These are phyloP conservation scores for Tricholoma hemisulphureum DNA, from an alignment of 768 basidiomycete species.

Conservation along the genomic window DNA sequence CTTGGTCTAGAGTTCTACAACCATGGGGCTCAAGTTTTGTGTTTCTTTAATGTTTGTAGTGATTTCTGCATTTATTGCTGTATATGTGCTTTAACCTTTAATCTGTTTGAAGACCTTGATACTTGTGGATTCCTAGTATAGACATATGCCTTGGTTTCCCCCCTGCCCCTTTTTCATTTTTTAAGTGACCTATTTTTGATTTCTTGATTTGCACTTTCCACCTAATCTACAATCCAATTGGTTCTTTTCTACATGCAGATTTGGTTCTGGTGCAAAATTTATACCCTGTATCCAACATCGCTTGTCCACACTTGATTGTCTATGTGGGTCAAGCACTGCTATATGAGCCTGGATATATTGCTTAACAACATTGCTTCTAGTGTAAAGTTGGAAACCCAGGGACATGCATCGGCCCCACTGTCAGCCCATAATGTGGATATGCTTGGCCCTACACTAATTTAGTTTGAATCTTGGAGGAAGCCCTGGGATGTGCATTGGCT, in stretches of 20 bases:
- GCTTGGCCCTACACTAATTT: too few species aligned
- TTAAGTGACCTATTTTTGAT: neutral
- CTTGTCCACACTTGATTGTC: neutral
- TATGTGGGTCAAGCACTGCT: neutral
- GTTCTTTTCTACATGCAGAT: neutral
- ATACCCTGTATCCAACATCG: neutral
- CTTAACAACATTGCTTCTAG: neutral
- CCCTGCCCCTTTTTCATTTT: neutral
- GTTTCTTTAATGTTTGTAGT: neutral
- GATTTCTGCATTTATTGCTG: neutral
- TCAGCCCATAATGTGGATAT: too few species aligned
- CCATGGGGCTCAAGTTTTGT: neutral
- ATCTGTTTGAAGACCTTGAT: neutral
- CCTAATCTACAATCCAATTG: neutral
- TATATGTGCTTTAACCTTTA: conserved; percentile 1
- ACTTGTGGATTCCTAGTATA: neutral
- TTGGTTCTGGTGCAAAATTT: neutral
- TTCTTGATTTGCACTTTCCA: neutral
- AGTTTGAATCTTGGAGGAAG: too few species aligned
- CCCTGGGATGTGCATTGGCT: neutral
- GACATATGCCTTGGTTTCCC: neutral
- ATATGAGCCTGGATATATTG: neutral
- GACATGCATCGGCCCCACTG: too few species aligned
- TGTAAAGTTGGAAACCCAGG: too few species aligned
- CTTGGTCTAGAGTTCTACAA: neutral